Conservation (phyloP, 176 grass and related monocot species). For the Raddia guianensis region DNA sequence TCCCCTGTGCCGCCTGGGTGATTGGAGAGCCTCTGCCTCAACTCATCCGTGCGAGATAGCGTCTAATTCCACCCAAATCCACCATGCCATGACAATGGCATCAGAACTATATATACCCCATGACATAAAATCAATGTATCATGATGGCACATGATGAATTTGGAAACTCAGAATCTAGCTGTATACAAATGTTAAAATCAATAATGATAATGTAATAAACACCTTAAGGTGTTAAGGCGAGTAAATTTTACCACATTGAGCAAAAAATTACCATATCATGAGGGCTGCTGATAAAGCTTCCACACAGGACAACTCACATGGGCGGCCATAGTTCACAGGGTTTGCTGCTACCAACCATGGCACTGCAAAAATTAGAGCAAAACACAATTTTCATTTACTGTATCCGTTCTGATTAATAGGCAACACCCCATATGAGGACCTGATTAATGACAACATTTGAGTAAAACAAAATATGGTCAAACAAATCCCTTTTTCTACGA, state of each 20-base stretch:
- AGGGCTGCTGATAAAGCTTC: slow-evolving; percentile 97
- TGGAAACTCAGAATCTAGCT: not conserved
- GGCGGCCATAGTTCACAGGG: slow-evolving; percentile 94
- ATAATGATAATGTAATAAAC: not conserved
- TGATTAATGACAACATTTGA: not conserved
- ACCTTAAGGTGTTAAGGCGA: not conserved
- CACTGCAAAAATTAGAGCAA: slow-evolving; percentile 57
- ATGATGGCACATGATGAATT: not conserved
- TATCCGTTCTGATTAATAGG: not conserved
- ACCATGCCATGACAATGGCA: not conserved
- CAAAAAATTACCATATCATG: slow-evolving; percentile 80
- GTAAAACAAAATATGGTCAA: slow-evolving; percentile 14
- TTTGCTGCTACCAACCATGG: slow-evolving; percentile 99
- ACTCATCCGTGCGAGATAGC: too few species aligned
- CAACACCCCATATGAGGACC: not conserved
- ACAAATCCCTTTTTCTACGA: not conserved
- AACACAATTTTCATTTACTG: slow-evolving; percentile 1
- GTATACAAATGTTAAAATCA: not conserved
- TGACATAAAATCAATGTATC: not conserved
- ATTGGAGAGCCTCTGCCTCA: too few species aligned
- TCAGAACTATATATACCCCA: not conserved
- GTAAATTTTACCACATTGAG: not conserved
- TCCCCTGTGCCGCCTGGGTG: too few species aligned
- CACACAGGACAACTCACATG: slow-evolving; percentile 95
- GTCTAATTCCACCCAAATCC: too few species aligned